Evolutionary conservation across 148 eudicot species (phyloP).

Genomic region (Cornus kousa): DNA sequence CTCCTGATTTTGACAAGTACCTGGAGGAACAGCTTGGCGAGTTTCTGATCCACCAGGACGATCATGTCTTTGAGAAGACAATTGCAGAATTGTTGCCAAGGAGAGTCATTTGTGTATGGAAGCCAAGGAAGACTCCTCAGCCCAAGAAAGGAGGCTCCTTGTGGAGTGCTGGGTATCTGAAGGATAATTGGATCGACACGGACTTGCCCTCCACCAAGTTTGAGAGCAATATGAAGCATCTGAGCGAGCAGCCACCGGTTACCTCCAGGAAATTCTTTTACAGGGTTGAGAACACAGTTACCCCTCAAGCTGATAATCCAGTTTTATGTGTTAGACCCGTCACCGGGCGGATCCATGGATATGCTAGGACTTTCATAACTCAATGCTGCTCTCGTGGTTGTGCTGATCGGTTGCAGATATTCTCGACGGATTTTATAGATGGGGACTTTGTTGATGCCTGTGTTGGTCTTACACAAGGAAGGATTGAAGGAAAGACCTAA

Average conservation of each 20-base stretch:
- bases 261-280: constrained; percentile 63
- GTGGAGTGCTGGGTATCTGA: constrained; percentile 67
- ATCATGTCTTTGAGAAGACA: constrained; percentile 64
- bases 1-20: constrained; percentile 75
- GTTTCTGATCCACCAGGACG: constrained; percentile 69
- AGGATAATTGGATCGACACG: constrained; percentile 92
- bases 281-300: constrained; percentile 88
- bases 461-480: constrained; percentile 68
- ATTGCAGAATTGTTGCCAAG: constrained; percentile 71
- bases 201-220: constrained; percentile 85
- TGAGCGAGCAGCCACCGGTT: constrained; percentile 63
- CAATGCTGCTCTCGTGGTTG: constrained; percentile 54
- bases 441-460: constrained; percentile 93
- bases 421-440: constrained; percentile 85
- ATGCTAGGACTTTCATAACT: constrained; percentile 67
- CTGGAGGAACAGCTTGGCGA: constrained; percentile 71
- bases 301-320: constrained; percentile 90
- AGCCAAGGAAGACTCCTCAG: constrained; percentile 62
- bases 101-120: constrained; percentile 83
- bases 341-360: constrained; percentile 69
- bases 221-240: constrained; percentile 74
- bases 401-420: constrained; percentile 69
- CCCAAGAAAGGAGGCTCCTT: constrained; percentile 53
- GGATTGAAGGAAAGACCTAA: constrained; percentile 57
- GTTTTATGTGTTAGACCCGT: constrained; percentile 81